A percentile compares a stretch with the other conserved stretches of the same genome.
These are phyloP conservation scores for Talaromyces adpressus DNA, from an alignment of 495 filamentous ascomycete genomes.

Conservation along the genomic window DNA sequence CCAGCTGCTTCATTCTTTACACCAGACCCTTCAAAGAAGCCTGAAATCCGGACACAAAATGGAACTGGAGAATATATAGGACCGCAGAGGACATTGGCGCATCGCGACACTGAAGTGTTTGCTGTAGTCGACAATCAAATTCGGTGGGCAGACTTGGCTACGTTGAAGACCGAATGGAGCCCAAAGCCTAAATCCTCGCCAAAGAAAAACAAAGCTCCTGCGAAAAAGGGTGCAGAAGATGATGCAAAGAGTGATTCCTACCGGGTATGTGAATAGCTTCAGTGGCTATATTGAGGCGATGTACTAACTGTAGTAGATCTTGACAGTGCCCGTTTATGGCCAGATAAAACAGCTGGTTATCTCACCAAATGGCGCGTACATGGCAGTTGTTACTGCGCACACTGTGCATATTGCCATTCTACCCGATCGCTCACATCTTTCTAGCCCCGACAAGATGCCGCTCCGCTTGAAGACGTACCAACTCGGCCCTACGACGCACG, in stretches of 20 bases:
- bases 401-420: constrained; percentile 76
- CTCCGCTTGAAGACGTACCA: constrained; percentile 77
- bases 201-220: background rate
- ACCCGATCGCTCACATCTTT: constrained; percentile 68
- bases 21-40: constrained; percentile 24
- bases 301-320: constrained; percentile 39
- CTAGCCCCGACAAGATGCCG: constrained; percentile 50
- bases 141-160: constrained; percentile 72
- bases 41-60: constrained; percentile 24
- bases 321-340: constrained; percentile 64
- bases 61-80: constrained; percentile 36
- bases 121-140: constrained; percentile 79
- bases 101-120: constrained; percentile 72
- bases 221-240: constrained; percentile 22
- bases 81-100: constrained; percentile 62
- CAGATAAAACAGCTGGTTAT: constrained; percentile 75
- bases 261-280: background rate
- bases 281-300: constrained; percentile 7
- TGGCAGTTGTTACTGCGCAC: constrained; percentile 77
- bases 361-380: constrained; percentile 68
- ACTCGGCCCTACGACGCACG: constrained; percentile 80
- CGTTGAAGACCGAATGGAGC: constrained; percentile 67
- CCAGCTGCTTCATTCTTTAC: constrained; percentile 69
- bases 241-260: constrained; percentile 43
- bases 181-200: constrained; percentile 27